A percentile compares a stretch with the other conserved stretches of the same genome.
Conservation (phyloP, 768 basidiomycete genomes). For the Artomyces pyxidatus region DNA sequence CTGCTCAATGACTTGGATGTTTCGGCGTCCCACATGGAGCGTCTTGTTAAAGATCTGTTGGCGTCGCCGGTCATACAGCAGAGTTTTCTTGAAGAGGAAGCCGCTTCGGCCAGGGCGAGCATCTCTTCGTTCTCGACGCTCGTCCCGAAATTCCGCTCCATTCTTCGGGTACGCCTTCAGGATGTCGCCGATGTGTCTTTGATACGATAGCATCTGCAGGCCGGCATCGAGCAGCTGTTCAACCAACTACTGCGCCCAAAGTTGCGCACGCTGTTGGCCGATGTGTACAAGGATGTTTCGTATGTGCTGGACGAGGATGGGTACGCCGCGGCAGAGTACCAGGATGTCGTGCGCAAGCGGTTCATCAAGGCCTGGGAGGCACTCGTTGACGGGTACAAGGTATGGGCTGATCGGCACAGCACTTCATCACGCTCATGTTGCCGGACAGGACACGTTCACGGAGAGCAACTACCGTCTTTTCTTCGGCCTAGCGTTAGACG, state of each 20-base stretch:
- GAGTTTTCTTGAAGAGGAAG: conserved; percentile 57
- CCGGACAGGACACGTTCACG: conserved; percentile 69
- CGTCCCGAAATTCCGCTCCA: conserved; percentile 57
- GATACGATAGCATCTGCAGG: conserved; percentile 31
- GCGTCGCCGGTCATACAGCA: conserved; percentile 50
- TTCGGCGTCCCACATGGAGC: conserved; percentile 83
- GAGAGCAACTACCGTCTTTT: conserved; percentile 82
- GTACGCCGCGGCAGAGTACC: conserved; percentile 77
- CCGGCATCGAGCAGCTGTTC: conserved; percentile 89
- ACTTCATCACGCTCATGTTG: not conserved
- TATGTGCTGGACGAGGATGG: conserved; percentile 87
- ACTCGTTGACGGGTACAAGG: conserved; percentile 83
- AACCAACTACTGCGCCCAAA: conserved; percentile 89
- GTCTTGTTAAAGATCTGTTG: conserved; percentile 60
- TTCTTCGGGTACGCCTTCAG: conserved; percentile 51
- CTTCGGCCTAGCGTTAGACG: conserved; percentile 79
- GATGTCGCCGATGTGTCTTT: conserved; percentile 5
- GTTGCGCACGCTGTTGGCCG: conserved; percentile 73
- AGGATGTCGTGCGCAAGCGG: conserved; percentile 81
- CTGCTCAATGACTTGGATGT: conserved; percentile 92
- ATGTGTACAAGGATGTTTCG: conserved; percentile 84
- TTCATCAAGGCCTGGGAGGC: conserved; percentile 87
- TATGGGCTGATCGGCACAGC: conserved; percentile 26
- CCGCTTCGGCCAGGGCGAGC: conserved; percentile 37
- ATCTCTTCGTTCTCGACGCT: conserved; percentile 46